phyloP scores from a whole-genome alignment of 2,329 filamentous ascomycete genomes.

The Didymella sp. region DNA sequence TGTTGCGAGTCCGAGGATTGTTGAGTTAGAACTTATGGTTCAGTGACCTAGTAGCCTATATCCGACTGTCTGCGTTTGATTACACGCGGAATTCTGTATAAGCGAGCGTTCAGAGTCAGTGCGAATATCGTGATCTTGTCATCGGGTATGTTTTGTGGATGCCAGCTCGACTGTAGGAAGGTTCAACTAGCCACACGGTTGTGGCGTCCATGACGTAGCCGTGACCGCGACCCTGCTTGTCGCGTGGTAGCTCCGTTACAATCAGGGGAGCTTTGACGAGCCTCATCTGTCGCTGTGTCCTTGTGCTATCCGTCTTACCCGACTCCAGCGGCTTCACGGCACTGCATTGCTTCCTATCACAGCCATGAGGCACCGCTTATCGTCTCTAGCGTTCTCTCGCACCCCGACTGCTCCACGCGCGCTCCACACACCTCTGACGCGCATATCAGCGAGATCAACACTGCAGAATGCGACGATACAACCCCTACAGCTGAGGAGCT shows the following conservation, averaged over 20 bases:
- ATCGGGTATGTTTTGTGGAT: not conserved
- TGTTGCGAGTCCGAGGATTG: not conserved
- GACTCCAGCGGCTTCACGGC: constrained; percentile 15
- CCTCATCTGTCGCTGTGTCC: constrained; percentile 1
- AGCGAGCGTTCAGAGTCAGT: not conserved
- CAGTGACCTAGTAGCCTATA: not conserved
- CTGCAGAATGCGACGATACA: constrained; percentile 1
- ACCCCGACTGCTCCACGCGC: constrained; percentile 22
- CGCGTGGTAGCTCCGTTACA: constrained; percentile 23
- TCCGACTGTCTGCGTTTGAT: not conserved
- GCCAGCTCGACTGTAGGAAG: not conserved
- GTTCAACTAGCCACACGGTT: constrained; percentile 3
- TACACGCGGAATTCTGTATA: not conserved
- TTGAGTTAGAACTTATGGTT: not conserved
- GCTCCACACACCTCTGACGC: constrained; percentile 17
- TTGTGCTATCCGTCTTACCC: constrained; percentile 21
- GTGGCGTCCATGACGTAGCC: constrained; percentile 28
- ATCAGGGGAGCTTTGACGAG: constrained; percentile 1
- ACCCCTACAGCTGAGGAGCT: constrained; percentile 20
- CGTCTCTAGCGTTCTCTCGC: constrained; percentile 32
- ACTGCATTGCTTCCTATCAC: constrained; percentile 4
- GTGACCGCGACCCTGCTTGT: constrained; percentile 22
- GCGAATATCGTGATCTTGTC: not conserved
- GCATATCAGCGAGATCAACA: constrained; percentile 4
- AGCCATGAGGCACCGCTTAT: constrained; percentile 44